Base-by-base conservation (phyloP, 176 grass and related monocot genomes). In the Microstegium vimineum region DNA sequence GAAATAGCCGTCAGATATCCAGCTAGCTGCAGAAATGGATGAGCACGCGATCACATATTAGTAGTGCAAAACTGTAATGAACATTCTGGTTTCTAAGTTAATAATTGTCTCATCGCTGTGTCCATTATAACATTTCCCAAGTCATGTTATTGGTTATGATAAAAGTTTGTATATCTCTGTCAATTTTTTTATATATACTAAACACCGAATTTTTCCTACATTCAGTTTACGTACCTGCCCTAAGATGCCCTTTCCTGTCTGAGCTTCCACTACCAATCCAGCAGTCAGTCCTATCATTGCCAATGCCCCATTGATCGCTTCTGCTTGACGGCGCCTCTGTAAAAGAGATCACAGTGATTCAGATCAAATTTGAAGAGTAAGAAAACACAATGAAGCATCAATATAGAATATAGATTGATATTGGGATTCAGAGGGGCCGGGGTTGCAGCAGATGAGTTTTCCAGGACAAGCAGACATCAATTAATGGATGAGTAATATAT, bases 171-270 rank as follows among this genome's bases (percentile, higher is more conserved):
- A 57, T 57, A 56, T 56, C 18, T 18, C 46, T 22, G 18, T 52
- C n/a, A n/a, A n/a, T n/a, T n/a, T n/a, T n/a, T 60, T 5, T 60
- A 17, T 17, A 43, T 22, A 34, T 79, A 20, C 10, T 52, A 74
- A 33, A 76, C 74, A 77, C 75, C 1, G 26, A 62, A 63, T 69
- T 41, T 41, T 32, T 75, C 32, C 69, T 76, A 57, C 28, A 45
- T 54, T 74, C 71, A 78, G 56, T 60, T 80, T 42, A 75, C 26
- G 38, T 84, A 95, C 96, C 91, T 98, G 96, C 35, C 65, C 93
- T 81, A 98, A 85, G 77, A 95, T 95, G 66, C 96, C 93, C 43
- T 95, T 98, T 83, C 96, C 96, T 74, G 96, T 95, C 63, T 82
- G 96, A 79, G 93, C 93, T 82, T 98, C 96, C 10, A 90, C 40